phyloP scores from a whole-genome alignment of 23 red algal species.

The Cyanidium caldarium region DNA sequence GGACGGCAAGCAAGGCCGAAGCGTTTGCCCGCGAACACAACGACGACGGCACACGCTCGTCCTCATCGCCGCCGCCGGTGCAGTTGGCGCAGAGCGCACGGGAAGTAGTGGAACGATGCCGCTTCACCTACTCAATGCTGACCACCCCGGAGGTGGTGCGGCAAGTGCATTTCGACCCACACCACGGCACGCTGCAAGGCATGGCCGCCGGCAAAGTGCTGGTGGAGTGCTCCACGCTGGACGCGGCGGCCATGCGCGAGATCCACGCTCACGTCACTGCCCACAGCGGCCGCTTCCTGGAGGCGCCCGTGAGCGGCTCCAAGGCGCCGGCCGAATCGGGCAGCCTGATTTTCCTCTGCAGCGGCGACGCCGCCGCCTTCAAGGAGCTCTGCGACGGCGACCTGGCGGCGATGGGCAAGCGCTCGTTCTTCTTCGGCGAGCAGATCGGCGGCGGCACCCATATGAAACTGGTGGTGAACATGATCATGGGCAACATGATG shows the following conservation, averaged over 20 bases:
- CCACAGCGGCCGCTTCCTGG: slow-evolving; percentile 40
- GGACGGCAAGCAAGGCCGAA: slow-evolving; percentile 21
- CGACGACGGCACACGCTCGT: background rate
- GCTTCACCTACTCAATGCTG: slow-evolving; percentile 62
- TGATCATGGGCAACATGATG: slow-evolving; percentile 67
- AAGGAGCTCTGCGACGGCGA: slow-evolving; percentile 9
- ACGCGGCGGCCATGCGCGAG: slow-evolving; percentile 20
- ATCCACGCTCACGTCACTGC: slow-evolving; percentile 16
- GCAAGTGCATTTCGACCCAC: slow-evolving; percentile 17
- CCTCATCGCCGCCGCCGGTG: background rate
- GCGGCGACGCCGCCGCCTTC: slow-evolving; percentile 31
- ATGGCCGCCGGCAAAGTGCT: slow-evolving; percentile 39
- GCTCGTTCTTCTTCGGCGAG: slow-evolving; percentile 32
- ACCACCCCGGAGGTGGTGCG: slow-evolving; percentile 43
- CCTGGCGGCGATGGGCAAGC: slow-evolving; percentile 59
- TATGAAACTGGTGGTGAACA: slow-evolving; percentile 89
- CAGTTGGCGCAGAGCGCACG: slow-evolving; percentile 12
- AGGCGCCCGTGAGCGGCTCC: slow-evolving; percentile 76
- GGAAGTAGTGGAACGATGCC: slow-evolving; percentile 17
- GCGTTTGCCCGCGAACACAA: slow-evolving; percentile 15
- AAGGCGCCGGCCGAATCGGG: slow-evolving; percentile 58
- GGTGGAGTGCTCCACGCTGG: slow-evolving; percentile 70
- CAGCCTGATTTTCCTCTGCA: slow-evolving; percentile 49
- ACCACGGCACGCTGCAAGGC: slow-evolving; percentile 15
- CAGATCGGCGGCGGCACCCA: slow-evolving; percentile 42